Evolutionary conservation across 1,284 basidiomycete species (phyloP), one percentile per base, ranked within the genome.

Genomic region (Coniferiporia weirii): DNA sequence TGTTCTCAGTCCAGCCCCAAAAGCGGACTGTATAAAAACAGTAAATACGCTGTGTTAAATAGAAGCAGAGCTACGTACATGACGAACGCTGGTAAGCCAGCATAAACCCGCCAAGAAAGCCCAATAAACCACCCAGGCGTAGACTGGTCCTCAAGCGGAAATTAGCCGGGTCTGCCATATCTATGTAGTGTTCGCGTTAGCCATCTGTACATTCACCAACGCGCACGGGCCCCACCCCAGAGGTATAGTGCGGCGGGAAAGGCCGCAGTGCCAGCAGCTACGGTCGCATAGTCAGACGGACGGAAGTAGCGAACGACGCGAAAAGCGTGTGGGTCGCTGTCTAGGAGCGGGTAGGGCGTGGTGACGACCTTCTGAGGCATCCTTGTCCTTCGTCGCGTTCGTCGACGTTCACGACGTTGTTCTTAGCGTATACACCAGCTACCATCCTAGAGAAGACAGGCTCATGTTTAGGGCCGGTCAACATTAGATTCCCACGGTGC

Each of bases 1-100:
- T 84, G 77, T 99, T 99, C 78, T 98, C 96, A 20, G 81, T 79
- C 90, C 93, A 95, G 54, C 96, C 96, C 93, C 93, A 95, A 81
- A 99, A 96, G 48, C 96, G 94, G 74, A 89, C 95, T 94, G 67
- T 36, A 54, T 61, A 15, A 54, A 36, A 64, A 53, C 50, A 35
- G 38, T 52, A 38, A 43, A 46, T 20, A 32, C 17, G 20, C 9
- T 59, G 9, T 7, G 35, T 57, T 34, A 53, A 40, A 22, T 61
- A 59, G 47, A 50, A 57, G 60, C 52, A 50, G 57, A 48, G 19
- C 52, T 45, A 79, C 91, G 72, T 70, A 94, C 93, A 79, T 66
- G 87, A 88, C 44, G 91, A 93, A 57, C 87, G 81, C 74, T 97
- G 94, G 77, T 98, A 98, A 17, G 96, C 94, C 59, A 96, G 74